phyloP scores from a whole-genome alignment of 768 basidiomycete genomes.

The Russula foetens region DNA sequence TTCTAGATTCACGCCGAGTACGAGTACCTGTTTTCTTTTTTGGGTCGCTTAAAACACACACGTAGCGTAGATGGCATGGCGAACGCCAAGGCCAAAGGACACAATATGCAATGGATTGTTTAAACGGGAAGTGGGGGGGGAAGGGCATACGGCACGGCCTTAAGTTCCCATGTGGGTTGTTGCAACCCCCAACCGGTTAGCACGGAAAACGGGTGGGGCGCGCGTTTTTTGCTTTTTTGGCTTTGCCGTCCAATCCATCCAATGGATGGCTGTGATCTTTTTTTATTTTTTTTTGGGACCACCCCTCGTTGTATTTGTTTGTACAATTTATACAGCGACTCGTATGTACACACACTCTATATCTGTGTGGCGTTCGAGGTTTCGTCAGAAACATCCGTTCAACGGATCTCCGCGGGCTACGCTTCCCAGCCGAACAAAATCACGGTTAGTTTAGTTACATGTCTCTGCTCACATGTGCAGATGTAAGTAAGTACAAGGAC shows the following conservation, averaged over 20 bases:
- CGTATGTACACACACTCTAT: background rate
- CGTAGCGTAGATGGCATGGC: background rate
- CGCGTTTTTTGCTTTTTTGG: background rate
- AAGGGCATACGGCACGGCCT: background rate
- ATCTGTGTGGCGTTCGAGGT: conserved; percentile 9
- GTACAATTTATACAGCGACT: background rate
- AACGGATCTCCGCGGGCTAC: conserved; percentile 4
- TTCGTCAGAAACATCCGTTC: background rate
- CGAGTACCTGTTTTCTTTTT: background rate
- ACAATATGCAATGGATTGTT: background rate
- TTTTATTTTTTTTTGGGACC: background rate
- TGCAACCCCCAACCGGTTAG: conserved; percentile 6
- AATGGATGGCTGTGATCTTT: background rate
- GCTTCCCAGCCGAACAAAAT: conserved; percentile 2
- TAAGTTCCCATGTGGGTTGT: conserved; percentile 12
- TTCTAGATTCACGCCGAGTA: background rate
- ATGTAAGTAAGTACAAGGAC: conserved; percentile 12
- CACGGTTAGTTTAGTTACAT: conserved; percentile 14
- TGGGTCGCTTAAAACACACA: background rate
- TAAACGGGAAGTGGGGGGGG: background rate
- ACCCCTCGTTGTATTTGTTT: background rate
- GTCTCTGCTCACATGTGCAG: conserved; percentile 9
- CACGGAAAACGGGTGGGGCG: background rate
- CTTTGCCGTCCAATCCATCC: conserved; percentile 5
- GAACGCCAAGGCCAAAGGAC: background rate